Conservation (phyloP, 768 basidiomycete species). For the Mycena metata region DNA sequence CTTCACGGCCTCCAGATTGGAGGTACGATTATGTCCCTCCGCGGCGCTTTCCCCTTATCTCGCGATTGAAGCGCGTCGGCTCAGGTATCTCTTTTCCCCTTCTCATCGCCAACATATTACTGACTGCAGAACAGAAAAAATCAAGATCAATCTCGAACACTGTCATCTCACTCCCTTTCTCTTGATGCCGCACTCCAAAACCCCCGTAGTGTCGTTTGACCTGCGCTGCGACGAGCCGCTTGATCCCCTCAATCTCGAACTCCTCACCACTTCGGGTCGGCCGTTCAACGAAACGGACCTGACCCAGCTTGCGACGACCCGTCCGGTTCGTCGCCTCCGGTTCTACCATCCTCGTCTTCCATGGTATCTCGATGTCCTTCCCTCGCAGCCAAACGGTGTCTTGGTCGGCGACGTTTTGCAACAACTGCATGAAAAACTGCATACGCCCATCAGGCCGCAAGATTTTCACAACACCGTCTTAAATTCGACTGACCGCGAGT, state of each 20-base stretch:
- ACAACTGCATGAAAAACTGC: conserved; percentile 60
- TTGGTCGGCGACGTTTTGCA: conserved; percentile 69
- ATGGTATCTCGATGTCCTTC: conserved; percentile 75
- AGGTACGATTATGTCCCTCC: conserved; percentile 31
- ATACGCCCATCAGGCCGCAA: conserved; percentile 58
- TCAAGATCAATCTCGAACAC: conserved; percentile 24
- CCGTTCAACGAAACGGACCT: conserved; percentile 63
- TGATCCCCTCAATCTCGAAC: conserved; percentile 49
- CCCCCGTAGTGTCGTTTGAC: conserved; percentile 50
- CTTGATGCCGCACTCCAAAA: conserved; percentile 31
- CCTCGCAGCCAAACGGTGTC: conserved; percentile 64
- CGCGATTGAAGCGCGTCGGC: conserved; percentile 10
- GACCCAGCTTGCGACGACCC: conserved; percentile 64
- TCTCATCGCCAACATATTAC: background rate
- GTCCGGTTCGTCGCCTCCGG: conserved; percentile 64
- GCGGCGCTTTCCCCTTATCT: conserved; percentile 20
- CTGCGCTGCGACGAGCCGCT: conserved; percentile 57
- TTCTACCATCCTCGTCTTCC: conserved; percentile 70
- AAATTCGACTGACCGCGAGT: conserved; percentile 57
- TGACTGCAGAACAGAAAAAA: conserved; percentile 13
- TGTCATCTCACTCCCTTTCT: conserved; percentile 28
- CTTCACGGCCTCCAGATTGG: conserved; percentile 34
- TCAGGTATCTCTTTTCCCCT: background rate
- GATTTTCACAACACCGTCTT: conserved; percentile 75
- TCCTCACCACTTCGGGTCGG: conserved; percentile 58